A percentile compares a stretch with the other conserved stretches of the same genome.
These are phyloP conservation scores for Aureobasidium namibiae DNA, from an alignment of 2,329 filamentous ascomycete genomes.

Conservation along the genomic window DNA sequence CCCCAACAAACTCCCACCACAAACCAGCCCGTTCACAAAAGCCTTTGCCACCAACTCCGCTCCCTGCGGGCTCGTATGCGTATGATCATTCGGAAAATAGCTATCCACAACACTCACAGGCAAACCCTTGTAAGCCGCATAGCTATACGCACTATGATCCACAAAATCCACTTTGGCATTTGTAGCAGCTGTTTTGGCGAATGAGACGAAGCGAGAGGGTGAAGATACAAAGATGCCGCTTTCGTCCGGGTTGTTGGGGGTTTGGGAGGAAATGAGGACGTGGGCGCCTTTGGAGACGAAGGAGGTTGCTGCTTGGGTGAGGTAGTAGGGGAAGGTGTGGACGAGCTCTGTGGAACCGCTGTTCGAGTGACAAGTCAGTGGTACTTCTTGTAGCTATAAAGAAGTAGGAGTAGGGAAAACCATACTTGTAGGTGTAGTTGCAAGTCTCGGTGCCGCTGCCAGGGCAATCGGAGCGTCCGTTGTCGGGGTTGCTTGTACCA, in stretches of 20 bases:
- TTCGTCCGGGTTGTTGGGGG: conserved; percentile 58
- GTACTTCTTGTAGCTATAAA: background rate
- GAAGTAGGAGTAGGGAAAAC: background rate
- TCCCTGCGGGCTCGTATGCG: conserved; percentile 51
- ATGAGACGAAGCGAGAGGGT: conserved; percentile 48
- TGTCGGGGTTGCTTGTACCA: conserved; percentile 52
- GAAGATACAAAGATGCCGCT: conserved; percentile 42
- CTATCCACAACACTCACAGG: conserved; percentile 44
- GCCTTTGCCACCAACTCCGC: conserved; percentile 48
- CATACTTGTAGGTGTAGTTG: conserved; percentile 39
- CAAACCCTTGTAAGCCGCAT: conserved; percentile 43
- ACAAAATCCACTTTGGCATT: conserved; percentile 44
- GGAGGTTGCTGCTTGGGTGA: conserved; percentile 47
- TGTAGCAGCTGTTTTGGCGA: conserved; percentile 43
- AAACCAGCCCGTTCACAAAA: conserved; percentile 45
- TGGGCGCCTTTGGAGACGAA: conserved; percentile 51
- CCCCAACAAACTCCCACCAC: conserved; percentile 7
- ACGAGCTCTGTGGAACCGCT: conserved; percentile 45
- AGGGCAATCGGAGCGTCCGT: conserved; percentile 52
- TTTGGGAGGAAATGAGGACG: conserved; percentile 52
- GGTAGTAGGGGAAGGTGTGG: conserved; percentile 53
- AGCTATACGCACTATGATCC: conserved; percentile 53
- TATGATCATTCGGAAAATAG: conserved; percentile 53
- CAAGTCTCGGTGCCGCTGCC: conserved; percentile 49
- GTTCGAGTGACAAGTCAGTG: background rate